phyloP scores from a whole-genome alignment of 129 eudicot species.

The Smallanthus sonchifolius region DNA sequence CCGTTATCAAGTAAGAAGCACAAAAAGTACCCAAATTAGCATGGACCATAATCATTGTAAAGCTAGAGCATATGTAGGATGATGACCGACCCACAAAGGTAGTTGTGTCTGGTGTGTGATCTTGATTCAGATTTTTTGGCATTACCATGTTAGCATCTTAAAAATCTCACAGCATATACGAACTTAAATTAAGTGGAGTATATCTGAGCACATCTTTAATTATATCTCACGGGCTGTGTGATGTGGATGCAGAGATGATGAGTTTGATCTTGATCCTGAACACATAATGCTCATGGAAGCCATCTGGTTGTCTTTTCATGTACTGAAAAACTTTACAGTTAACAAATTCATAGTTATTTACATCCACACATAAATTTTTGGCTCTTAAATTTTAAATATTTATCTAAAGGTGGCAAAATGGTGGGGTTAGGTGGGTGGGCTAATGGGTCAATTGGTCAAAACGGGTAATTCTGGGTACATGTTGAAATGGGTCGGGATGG shows the following conservation, averaged over 20 bases:
- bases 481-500: not conserved
- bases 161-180: not conserved
- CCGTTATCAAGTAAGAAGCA: not conserved
- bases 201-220: too few relatives aligned
- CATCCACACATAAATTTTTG: not conserved
- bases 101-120: not conserved
- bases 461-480: too few relatives aligned
- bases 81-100: not conserved
- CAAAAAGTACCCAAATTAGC: not conserved
- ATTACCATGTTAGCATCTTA: not conserved
- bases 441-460: not conserved
- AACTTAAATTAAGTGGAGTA: too few relatives aligned
- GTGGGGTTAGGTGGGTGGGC: not conserved
- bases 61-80: not conserved
- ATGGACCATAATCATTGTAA: not conserved
- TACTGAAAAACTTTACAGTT: slow-evolving; percentile 4
- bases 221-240: not conserved
- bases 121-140: not conserved
- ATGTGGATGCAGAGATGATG: slow-evolving; percentile 67
- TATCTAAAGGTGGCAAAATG: not conserved
- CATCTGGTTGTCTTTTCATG: slow-evolving; percentile 94
- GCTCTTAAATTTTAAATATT: not conserved
- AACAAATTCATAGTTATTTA: not conserved
- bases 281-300: slow-evolving; percentile 99
- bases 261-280: slow-evolving; percentile 89